Evolutionary conservation across 2,329 filamentous ascomycete genomes (phyloP).

Genomic region (Eurotiales sp.): DNA sequence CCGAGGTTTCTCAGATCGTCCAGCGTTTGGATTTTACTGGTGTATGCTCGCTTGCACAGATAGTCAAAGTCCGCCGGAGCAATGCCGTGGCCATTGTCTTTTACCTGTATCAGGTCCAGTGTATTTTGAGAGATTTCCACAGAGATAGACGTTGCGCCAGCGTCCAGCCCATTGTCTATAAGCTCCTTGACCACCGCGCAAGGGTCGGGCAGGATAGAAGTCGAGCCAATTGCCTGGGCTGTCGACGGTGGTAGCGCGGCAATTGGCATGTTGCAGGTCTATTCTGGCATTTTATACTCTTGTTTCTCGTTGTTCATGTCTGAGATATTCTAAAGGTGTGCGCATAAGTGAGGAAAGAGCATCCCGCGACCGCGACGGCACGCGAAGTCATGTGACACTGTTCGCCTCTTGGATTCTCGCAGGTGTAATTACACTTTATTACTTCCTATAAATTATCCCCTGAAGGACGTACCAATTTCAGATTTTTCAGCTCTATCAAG

Average conservation of each 20-base stretch:
- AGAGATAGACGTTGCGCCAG: constrained; percentile 53
- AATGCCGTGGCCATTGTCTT: constrained; percentile 63
- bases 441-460: too few species aligned
- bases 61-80: constrained; percentile 51
- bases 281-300: neutral
- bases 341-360: constrained; percentile 6
- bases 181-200: constrained; percentile 61
- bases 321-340: neutral
- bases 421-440: too few species aligned
- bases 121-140: constrained; percentile 59
- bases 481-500: too few species aligned
- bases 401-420: neutral
- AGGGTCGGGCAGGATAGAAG: constrained; percentile 55
- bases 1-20: constrained; percentile 55
- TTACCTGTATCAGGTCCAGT: constrained; percentile 60
- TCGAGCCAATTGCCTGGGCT: constrained; percentile 53
- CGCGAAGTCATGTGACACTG: constrained; percentile 10
- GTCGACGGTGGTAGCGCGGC: constrained; percentile 39
- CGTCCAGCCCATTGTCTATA: constrained; percentile 65
- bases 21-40: constrained; percentile 60
- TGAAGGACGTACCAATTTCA: too few species aligned
- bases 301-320: neutral
- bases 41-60: constrained; percentile 57
- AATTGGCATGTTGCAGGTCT: constrained; percentile 41
- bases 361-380: constrained; percentile 3